Percentiles rank a stretch among this genome's conserved stretches.
Evolutionary conservation across 257 asterid genomes (phyloP).

Genomic region (Lycium barbarum): DNA sequence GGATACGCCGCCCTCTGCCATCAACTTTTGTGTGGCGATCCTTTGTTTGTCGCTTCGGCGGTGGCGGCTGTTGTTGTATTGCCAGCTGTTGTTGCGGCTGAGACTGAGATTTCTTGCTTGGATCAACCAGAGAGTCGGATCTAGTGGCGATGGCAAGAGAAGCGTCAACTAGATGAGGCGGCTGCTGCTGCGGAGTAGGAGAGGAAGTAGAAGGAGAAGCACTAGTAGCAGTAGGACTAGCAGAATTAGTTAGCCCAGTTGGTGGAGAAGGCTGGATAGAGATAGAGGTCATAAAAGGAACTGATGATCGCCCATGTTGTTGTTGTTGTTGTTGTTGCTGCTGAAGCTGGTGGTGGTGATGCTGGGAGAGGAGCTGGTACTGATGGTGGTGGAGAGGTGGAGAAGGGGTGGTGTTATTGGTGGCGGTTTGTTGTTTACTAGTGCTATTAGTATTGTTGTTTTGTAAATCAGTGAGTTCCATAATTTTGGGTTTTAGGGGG

Average conservation of each 20-base stretch:
- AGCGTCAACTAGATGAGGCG: conserved; percentile 53
- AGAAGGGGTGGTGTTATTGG: conserved; percentile 39
- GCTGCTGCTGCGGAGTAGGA: conserved; percentile 33
- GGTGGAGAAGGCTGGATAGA: conserved; percentile 36
- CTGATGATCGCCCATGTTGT: conserved; percentile 40
- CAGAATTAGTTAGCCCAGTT: neutral
- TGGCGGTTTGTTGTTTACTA: conserved; percentile 32
- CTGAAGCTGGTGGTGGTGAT: conserved; percentile 32
- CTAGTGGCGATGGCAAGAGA: conserved; percentile 69
- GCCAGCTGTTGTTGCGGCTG: conserved; percentile 32
- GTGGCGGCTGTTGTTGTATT: conserved; percentile 33
- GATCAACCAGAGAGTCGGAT: conserved; percentile 53
- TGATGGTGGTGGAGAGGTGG: conserved; percentile 44
- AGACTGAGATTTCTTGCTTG: conserved; percentile 39
- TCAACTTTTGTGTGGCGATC: conserved; percentile 93
- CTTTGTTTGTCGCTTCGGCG: conserved; percentile 60
- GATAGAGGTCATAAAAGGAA: conserved; percentile 48
- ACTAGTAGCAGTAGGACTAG: conserved; percentile 15
- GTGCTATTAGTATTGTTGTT: conserved; percentile 29
- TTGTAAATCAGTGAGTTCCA: conserved; percentile 72
- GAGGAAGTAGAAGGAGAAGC: conserved; percentile 42
- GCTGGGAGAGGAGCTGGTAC: conserved; percentile 30
- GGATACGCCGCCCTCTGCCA: conserved; percentile 83
- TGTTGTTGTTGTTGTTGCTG: conserved; percentile 25
- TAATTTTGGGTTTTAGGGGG: conserved; percentile 32